phyloP scores from a whole-genome alignment of 306 rosid genomes.

The Castanopsis chinensis region DNA sequence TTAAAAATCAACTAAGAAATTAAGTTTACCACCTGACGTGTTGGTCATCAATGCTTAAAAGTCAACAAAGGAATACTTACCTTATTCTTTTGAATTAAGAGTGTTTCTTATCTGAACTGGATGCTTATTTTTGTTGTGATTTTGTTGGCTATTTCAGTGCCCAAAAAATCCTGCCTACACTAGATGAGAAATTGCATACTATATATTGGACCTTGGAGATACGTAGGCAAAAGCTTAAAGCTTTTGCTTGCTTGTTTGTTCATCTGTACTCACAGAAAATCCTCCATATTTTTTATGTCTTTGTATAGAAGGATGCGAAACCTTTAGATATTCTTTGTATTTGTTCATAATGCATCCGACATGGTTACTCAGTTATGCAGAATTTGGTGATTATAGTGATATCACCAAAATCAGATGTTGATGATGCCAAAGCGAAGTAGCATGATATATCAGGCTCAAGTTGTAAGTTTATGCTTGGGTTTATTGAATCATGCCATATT shows the following conservation, averaged over 20 bases:
- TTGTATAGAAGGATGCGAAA: slow-evolving; percentile 9
- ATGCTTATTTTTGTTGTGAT: neutral
- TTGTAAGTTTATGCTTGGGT: slow-evolving; percentile 54
- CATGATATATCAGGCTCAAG: slow-evolving; percentile 78
- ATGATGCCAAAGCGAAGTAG: slow-evolving; percentile 18
- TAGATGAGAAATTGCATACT: neutral
- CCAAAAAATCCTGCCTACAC: too few species aligned
- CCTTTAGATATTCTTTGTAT: slow-evolving; percentile 2
- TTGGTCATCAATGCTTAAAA: neutral
- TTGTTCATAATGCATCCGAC: slow-evolving; percentile 44
- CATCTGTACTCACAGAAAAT: slow-evolving; percentile 10
- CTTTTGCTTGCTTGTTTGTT: neutral
- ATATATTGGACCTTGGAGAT: neutral
- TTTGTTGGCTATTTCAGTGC: neutral
- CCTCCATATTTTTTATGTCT: neutral
- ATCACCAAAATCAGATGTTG: slow-evolving; percentile 39
- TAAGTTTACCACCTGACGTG: neutral
- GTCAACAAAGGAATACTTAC: neutral
- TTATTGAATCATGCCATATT: slow-evolving; percentile 60
- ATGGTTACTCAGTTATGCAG: slow-evolving; percentile 38
- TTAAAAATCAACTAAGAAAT: neutral
- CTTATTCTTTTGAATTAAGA: neutral
- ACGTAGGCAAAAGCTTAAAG: slow-evolving; percentile 5
- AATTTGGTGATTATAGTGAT: slow-evolving; percentile 60
- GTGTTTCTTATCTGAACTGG: neutral